A percentile compares a stretch with the other conserved stretches of the same genome.
Conservation (phyloP, 1,284 basidiomycete species). For the Bjerkandera adusta region DNA sequence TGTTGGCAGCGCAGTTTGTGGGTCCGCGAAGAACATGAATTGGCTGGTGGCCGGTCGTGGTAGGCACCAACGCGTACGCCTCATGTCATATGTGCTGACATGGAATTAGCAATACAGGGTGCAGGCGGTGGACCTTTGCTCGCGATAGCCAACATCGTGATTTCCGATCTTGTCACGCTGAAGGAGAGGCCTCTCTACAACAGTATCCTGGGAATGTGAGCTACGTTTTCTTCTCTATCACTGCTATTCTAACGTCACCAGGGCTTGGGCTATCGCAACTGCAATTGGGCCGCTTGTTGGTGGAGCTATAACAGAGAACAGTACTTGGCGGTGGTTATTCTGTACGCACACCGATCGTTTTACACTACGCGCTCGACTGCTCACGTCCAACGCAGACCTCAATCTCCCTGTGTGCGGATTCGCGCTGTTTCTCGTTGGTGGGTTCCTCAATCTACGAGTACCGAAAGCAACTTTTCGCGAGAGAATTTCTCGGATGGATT, state of each 20-base stretch:
- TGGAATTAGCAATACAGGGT: constrained; percentile 40
- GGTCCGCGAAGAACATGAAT: constrained; percentile 38
- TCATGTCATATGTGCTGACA: neutral
- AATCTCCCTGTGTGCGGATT: constrained; percentile 16
- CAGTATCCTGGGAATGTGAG: constrained; percentile 4
- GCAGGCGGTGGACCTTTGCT: constrained; percentile 47
- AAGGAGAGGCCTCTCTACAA: constrained; percentile 22
- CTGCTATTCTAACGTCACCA: neutral
- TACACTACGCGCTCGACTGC: neutral
- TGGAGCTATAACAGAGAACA: constrained; percentile 1
- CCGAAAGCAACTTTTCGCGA: constrained; percentile 33
- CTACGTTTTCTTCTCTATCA: constrained; percentile 27
- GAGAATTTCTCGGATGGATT: constrained; percentile 36
- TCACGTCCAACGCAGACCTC: constrained; percentile 21
- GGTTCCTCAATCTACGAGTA: constrained; percentile 37
- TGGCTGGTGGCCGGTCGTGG: constrained; percentile 40
- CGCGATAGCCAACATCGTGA: constrained; percentile 38
- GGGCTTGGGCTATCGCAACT: constrained; percentile 1
- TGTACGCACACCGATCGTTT: too few species aligned
- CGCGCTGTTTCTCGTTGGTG: constrained; percentile 30
- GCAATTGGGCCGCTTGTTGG: constrained; percentile 1
- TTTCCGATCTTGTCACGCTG: constrained; percentile 45
- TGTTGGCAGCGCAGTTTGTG: constrained; percentile 40
- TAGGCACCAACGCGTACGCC: constrained; percentile 17
- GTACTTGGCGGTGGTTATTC: constrained; percentile 17